Base-by-base conservation (phyloP, 2,329 filamentous ascomycete species). In the Apiospora arundinis region DNA sequence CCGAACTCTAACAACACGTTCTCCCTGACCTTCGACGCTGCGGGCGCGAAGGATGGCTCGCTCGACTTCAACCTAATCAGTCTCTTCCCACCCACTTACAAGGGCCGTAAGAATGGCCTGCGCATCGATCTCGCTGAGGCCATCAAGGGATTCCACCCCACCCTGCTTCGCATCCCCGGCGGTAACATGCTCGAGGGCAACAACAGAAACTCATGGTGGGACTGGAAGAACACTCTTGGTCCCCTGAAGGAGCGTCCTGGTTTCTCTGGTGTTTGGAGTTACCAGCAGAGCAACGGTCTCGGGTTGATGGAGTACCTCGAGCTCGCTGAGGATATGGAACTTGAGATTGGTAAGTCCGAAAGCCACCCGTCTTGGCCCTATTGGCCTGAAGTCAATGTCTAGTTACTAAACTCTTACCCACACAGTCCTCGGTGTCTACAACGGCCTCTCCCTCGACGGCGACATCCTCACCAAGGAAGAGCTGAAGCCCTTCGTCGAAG, bases 111-210 rank as follows among this genome's bases (percentile, higher is more conserved):
- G 66, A 92, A 92, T 74, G 90, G 90, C 0, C 80, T 90, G 52
- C 82, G 89, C 7, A 78, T 84, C 11, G 89, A 91, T 68, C 80
- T 92, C 68, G 86, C 85, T 8, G 83, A 87, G 69, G 84, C 85
- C 8, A 78, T 92, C 2, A 86, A 84, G 3, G 84, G 81, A 9
- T 77, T 90, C 0, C 86, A 88, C 69, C 86, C 87, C 0, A 85
- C 84, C n/a, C 87, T 92, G 74, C 84, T 93, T 63, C 86, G 91
- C 21, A 88, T 92, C 71, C 91, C 91, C 0, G 91, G 91, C 7
- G 91, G 90, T 11, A 91, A 91, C 77, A 91, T 90, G 82, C 80
- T 92, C 1, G 85, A 87, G 76, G 86, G 86, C 0, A 76, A 80
- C 66, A 83, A 80, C 32, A 82, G 84, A 73, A 76, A 76, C 56